A percentile compares a stretch with the other conserved stretches of the same genome.
These are phyloP conservation scores for Solanum medicagineum DNA, from an alignment of 257 asterid genomes.

Conservation along the genomic window DNA sequence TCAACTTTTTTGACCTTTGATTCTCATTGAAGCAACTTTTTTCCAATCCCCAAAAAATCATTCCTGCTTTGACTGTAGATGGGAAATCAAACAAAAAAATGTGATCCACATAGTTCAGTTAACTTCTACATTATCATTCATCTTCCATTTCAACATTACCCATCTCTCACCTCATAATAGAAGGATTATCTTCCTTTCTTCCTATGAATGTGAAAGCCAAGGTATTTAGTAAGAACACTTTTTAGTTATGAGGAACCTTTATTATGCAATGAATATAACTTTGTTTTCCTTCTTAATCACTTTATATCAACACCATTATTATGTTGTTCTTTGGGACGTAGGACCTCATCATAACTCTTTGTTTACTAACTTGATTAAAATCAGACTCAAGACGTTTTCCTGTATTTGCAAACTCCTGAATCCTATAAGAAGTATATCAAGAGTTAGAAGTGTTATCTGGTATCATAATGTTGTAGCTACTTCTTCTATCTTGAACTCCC, in stretches of 20 bases:
- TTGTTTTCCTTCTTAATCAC: background rate
- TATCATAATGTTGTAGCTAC: background rate
- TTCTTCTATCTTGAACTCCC: background rate
- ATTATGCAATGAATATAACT: background rate
- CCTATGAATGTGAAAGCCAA: too few relatives aligned
- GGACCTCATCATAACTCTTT: background rate
- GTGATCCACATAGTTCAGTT: too few relatives aligned
- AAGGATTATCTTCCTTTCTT: too few relatives aligned
- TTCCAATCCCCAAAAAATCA: too few relatives aligned
- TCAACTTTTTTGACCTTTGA: too few relatives aligned
- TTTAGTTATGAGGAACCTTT: background rate
- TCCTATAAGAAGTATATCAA: background rate
- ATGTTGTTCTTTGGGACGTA: background rate
- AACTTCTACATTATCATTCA: too few relatives aligned
- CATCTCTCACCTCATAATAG: too few relatives aligned
- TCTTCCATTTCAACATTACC: too few relatives aligned
- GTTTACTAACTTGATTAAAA: background rate
- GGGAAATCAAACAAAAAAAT: too few relatives aligned
- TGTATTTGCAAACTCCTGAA: background rate
- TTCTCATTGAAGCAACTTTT: too few relatives aligned
- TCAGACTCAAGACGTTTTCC: background rate
- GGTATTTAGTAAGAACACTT: too few relatives aligned
- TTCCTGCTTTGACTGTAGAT: too few relatives aligned
- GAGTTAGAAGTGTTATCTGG: background rate
- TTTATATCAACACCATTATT: background rate